phyloP scores from a whole-genome alignment of 2,329 filamentous ascomycete genomes.

The Huntiella savannae region DNA sequence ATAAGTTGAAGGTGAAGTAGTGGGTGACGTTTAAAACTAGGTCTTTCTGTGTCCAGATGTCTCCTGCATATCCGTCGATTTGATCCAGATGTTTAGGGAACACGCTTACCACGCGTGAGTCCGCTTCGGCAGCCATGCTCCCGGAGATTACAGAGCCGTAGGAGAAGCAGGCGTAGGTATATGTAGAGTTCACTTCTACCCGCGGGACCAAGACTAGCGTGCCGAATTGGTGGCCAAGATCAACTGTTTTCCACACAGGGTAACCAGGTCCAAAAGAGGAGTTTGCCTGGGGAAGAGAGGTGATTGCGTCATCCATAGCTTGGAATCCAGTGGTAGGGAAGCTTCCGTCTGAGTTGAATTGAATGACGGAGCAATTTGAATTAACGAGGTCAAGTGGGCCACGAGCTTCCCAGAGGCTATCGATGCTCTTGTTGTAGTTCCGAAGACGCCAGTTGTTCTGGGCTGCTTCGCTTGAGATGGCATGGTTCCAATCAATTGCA shows the following conservation, averaged over 20 bases:
- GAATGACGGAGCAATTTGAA: no score
- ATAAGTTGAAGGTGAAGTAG: background rate
- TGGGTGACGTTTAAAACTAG: background rate
- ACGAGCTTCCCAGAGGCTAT: background rate
- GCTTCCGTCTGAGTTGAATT: no score
- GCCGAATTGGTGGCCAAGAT: background rate
- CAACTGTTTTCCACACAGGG: background rate
- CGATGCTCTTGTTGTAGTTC: background rate
- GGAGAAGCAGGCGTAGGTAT: background rate
- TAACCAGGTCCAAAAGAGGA: no score
- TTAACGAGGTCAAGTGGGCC: no score
- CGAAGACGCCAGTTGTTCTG: background rate
- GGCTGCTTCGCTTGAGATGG: background rate
- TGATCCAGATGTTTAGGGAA: background rate
- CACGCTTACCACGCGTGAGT: background rate
- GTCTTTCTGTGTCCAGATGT: background rate
- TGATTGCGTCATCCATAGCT: no score
- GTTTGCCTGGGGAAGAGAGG: no score
- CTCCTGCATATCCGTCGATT: background rate
- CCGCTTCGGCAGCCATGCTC: background rate
- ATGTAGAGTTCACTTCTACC: background rate
- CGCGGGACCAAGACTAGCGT: background rate
- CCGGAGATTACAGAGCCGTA: background rate
- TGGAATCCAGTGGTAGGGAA: no score
- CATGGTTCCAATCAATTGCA: background rate